Base-by-base conservation (phyloP, 2,329 filamentous ascomycete species). In the Sphaerulina populicola region DNA sequence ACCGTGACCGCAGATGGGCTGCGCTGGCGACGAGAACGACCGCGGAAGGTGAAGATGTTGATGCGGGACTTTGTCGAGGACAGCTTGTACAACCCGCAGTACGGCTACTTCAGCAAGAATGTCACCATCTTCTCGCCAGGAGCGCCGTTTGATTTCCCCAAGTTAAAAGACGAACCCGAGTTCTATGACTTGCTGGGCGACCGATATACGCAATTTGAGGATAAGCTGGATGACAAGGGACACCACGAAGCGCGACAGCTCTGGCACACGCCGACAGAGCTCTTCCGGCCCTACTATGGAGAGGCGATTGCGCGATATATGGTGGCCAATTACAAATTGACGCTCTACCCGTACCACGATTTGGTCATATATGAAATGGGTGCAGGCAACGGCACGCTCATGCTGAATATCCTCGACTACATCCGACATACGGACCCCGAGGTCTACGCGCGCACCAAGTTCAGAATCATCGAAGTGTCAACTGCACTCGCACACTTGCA, bases 331-430 rank as follows among this genome's bases (percentile, higher is more conserved):
- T 98, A 98, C 77, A 89, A 93, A 67, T 81, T 96, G 67, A 88
- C 87, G 40, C 81, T 88, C 50, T 97, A 93, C 68, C 93, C 93
- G 2, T 96, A 97, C 74, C 84, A 96, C 70, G 93, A 98, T 70
- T 79, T 98, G 47, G 87, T 94, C 62, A 94, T 98, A 68, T 98
- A 96, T 77, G 93, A 98, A 69, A 94, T 98, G 86, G 93, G 93
- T 47, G 93, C 93, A 36, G 93, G 93, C 62, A 91, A 95, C 63
- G 93, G 93, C 56, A 98, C 94, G 0, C 79, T 98, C 66, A 98
- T 98, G 93, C 78, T 93, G 66, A 98, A 98, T 69, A 90, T 98
- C 52, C 78, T 98, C 55, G 91, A 98, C 74, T 95, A 94, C 69
- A 94, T 98, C 68, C 86, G 90, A 56, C 84, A 87, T 58, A 78